Evolutionary conservation across 2,329 filamentous ascomycete genomes (phyloP), one percentile per base, ranked within the genome.

Genomic region (Tolypocladium capitatum): DNA sequence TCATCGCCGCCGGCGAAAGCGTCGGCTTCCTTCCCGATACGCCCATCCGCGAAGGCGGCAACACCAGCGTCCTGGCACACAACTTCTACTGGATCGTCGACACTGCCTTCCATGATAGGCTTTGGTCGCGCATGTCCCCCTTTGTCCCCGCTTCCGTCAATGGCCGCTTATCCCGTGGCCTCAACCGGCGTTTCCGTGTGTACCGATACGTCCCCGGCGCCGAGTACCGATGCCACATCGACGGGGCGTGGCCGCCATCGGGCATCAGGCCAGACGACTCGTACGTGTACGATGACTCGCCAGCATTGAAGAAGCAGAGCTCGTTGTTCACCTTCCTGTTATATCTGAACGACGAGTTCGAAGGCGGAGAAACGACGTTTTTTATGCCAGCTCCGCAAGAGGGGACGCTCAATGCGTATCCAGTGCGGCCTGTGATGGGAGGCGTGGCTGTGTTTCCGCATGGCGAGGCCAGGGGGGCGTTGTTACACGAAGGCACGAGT

Each of bases 31-130:
- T 81, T 0, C 82, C 83, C 0, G 83, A 86, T 55, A 78, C 80
- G 1, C 82, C 82, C 0, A 66, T 85, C 30, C 75, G 79, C 2
- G 76, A 79, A n/a, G 78, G 81, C 48, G 78, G 77, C 16, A 79
- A 83, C 46, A 70, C 72, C 24, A 83, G 79, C 56, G 73, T 85
- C 43, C 62, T 85, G 1, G 82, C 82, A 0, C 82, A 86, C 65
- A 86, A 85, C 61, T 84, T 86, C 55, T 85, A 85, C 66, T 86
- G 82, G 82, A 70, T 86, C 9, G 70, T 80, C 13, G 82, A 86
- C 53, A 67, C 70, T 21, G 68, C 70, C 0, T 84, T 85, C 59
- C 76, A 81, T 55, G 73, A 81, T 48, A 71, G 67, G 14, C 68
- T 86, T 1, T 86, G 82, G 82, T 62, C 66, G 0, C 73, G 82